Evolutionary conservation across 129 eudicot genomes (phyloP).

Genomic region (Solidago caesia): DNA sequence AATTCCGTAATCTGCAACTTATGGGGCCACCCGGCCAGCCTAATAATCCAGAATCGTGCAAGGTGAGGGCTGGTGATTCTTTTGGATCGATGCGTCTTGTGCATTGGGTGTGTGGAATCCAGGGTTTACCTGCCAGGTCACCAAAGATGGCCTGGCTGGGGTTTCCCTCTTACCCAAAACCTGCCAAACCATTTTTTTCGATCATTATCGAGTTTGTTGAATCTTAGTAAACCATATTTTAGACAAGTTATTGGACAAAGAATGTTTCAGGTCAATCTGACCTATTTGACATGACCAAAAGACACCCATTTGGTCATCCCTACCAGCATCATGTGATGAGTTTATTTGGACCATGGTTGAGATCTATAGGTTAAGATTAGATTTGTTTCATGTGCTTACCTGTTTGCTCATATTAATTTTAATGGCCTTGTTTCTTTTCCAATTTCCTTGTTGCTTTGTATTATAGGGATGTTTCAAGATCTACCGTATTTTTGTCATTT

Average conservation of each 20-base stretch:
- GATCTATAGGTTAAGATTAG: background rate
- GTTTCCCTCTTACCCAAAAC: too few relatives aligned
- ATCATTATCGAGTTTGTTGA: too few relatives aligned
- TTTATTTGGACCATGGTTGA: background rate
- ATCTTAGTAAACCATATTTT: background rate
- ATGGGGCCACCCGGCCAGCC: background rate
- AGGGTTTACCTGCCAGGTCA: too few relatives aligned
- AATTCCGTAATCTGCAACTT: background rate
- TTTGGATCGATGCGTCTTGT: too few relatives aligned
- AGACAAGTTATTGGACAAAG: background rate
- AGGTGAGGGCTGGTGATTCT: too few relatives aligned
- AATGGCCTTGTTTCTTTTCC: background rate
- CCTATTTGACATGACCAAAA: background rate
- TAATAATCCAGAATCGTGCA: too few relatives aligned
- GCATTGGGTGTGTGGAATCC: too few relatives aligned
- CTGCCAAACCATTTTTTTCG: too few relatives aligned
- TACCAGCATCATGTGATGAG: background rate
- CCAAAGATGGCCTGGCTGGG: too few relatives aligned
- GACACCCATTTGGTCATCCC: background rate
- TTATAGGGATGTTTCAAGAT: background rate
- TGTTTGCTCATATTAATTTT: background rate
- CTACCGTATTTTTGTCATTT: constrained; percentile 8
- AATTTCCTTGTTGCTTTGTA: too few relatives aligned
- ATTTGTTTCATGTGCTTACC: background rate
- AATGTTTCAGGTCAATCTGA: background rate